Evolutionary conservation across 768 basidiomycete species (phyloP), one percentile per base, ranked within the genome.

Genomic region (button mushroom (Agaricus bisporus)): DNA sequence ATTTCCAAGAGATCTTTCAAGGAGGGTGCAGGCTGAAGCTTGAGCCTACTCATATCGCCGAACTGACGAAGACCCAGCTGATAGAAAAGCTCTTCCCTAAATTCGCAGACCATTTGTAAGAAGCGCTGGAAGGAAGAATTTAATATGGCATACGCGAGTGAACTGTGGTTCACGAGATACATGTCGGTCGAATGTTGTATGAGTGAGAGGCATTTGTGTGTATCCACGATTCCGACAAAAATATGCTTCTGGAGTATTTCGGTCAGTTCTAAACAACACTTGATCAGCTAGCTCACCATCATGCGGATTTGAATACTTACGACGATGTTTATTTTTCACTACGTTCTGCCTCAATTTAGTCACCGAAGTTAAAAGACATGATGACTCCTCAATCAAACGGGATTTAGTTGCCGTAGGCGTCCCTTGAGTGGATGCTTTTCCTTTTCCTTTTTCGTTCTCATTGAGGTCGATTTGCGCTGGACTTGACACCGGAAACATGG

Each of bases 31-130:
- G 95, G 95, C 35, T 94, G 85, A 2, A 98, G 75, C 57, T 84
- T 85, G 48, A 98, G 70, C 18, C 82, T 77, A 56, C 80, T 77
- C 57, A 88, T 80, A 56, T 88, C 80, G 1, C 94, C 91, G 62
- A 99, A 99, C 66, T 98, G 95, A 15, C 91, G 77, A 25, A 98
- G 69, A 1, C 83, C 91, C 6, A 99, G 78, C 63, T 99, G 97
- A 68, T 97, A 98, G 66, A 98, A 95, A 32, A 97, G 75, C 60
- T 97, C 93, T 62, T 97, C 93, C 0, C 94, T 97, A 37, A 3
- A 56, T 39, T 41, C 43, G 2, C 37, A 55, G 49, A 14, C 55
- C 41, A 41, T 9, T 42, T 12, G 26, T 45, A 28, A 54, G 47
- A 7, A 10, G 47, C 15, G 8, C 10, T 48, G 42, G 18, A 12